Percentiles rank a stretch among this genome's conserved stretches.
These are phyloP conservation scores for Pseudofabraea citricarpa DNA, from an alignment of 2,329 filamentous ascomycete species.

Conservation along the genomic window DNA sequence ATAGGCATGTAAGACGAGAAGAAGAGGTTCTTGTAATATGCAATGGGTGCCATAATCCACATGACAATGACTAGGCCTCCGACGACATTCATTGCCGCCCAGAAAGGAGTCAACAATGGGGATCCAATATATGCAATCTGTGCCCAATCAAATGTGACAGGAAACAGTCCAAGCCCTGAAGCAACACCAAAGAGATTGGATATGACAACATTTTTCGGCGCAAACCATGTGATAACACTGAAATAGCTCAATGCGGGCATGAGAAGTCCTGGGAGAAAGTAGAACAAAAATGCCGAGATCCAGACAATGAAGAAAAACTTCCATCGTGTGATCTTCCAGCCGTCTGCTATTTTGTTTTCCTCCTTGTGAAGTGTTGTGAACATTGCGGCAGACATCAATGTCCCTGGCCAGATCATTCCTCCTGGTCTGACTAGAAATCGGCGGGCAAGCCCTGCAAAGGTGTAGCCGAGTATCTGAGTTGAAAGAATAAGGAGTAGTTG, in stretches of 20 bases:
- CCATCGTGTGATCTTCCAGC: constrained; percentile 79
- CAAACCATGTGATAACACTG: constrained; percentile 84
- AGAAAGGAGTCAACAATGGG: constrained; percentile 77
- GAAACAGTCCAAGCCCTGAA: constrained; percentile 80
- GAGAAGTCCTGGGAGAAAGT: constrained; percentile 78
- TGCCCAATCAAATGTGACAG: constrained; percentile 87
- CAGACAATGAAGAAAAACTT: constrained; percentile 79
- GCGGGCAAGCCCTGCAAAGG: constrained; percentile 76
- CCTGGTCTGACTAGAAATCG: constrained; percentile 79
- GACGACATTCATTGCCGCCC: constrained; percentile 81
- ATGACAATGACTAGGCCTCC: constrained; percentile 76
- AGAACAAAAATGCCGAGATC: constrained; percentile 68
- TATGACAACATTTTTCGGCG: constrained; percentile 78
- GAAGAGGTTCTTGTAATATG: constrained; percentile 76
- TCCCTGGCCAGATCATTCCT: constrained; percentile 89
- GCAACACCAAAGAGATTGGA: constrained; percentile 82
- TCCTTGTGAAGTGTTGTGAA: constrained; percentile 82
- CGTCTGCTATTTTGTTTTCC: constrained; percentile 75
- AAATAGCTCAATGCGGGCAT: constrained; percentile 86
- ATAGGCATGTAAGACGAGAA: constrained; percentile 86
- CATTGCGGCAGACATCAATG: constrained; percentile 84
- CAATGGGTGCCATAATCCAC: constrained; percentile 76
- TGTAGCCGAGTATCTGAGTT: constrained; percentile 81
- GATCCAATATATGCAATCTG: constrained; percentile 83
- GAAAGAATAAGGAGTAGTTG: constrained; percentile 80